A percentile compares a stretch with the other conserved stretches of the same genome.
Evolutionary conservation across 305 asterid genomes (phyloP).

Genomic region (Rubia tinctorum): DNA sequence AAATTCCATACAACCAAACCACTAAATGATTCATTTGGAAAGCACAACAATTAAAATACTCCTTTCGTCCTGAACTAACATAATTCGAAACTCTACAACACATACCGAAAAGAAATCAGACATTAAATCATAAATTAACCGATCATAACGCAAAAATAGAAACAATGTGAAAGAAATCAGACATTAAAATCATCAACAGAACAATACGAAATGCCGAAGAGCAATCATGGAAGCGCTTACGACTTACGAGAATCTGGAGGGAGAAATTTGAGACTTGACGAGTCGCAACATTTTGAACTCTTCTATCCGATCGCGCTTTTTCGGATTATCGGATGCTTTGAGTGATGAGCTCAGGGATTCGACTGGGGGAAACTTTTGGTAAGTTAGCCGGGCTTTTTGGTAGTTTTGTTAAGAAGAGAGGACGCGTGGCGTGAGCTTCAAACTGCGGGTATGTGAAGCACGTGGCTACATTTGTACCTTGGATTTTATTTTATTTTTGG

Average conservation of each 20-base stretch:
- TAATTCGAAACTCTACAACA: background rate
- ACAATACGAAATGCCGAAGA: background rate
- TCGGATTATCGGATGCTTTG: background rate
- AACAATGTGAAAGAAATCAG: background rate
- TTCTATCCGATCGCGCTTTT: background rate
- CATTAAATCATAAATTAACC: background rate
- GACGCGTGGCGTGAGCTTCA: constrained; percentile 7
- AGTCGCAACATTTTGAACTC: constrained; percentile 3
- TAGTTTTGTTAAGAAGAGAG: background rate
- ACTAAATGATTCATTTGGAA: background rate
- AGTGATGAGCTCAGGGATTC: background rate
- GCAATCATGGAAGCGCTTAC: background rate
- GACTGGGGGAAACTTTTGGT: background rate
- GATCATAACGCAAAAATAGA: background rate
- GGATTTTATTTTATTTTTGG: too few species aligned
- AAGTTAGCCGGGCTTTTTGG: background rate
- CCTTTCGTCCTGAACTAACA: background rate
- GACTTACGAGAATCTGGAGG: constrained; percentile 14
- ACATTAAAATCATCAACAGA: background rate
- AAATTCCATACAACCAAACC: background rate
- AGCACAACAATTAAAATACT: background rate
- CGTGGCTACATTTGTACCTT: constrained; percentile 11
- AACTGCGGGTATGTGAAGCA: background rate
- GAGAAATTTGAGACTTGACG: constrained; percentile 13
- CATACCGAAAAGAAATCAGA: background rate